Percentiles rank a stretch among this genome's conserved stretches.
phyloP scores from a whole-genome alignment of 805 yeast genomes.

The Candida dendrica region DNA sequence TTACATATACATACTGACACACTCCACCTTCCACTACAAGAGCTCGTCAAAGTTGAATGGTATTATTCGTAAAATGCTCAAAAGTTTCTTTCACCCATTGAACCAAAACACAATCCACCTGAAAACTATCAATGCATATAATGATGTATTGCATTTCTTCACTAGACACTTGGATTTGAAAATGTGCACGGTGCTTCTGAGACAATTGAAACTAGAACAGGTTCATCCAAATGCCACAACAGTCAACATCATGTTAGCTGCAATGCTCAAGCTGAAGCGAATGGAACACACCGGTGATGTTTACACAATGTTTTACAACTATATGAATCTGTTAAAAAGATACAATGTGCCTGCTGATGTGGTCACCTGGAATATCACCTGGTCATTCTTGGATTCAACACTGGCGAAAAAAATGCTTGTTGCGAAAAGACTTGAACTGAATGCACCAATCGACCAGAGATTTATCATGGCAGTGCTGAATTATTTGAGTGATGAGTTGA shows the following conservation, averaged over 20 bases:
- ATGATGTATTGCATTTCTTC: constrained; percentile 32
- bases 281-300: constrained; percentile 23
- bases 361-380: constrained; percentile 30
- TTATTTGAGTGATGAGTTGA: constrained; percentile 10
- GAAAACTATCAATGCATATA: constrained; percentile 26
- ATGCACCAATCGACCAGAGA: constrained; percentile 24
- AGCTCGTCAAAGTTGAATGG: constrained; percentile 31
- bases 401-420: constrained; percentile 24
- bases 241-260: constrained; percentile 29
- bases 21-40: constrained; percentile 27
- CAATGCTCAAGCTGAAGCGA: constrained; percentile 21
- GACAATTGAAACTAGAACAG: constrained; percentile 31
- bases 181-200: constrained; percentile 30
- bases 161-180: constrained; percentile 30
- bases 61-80: constrained; percentile 28
- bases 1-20: constrained; percentile 29
- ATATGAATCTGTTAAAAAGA: constrained; percentile 25
- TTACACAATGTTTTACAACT: constrained; percentile 20
- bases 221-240: constrained; percentile 29
- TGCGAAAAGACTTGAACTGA: constrained; percentile 22
- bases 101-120: constrained; percentile 25
- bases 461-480: constrained; percentile 21
- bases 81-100: constrained; percentile 31
- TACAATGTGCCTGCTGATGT: constrained; percentile 24
- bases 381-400: constrained; percentile 25